These are phyloP conservation scores for Miscanthus lutarioriparius DNA, from an alignment of 176 grass and related monocot genomes.

Conservation along the genomic window DNA sequence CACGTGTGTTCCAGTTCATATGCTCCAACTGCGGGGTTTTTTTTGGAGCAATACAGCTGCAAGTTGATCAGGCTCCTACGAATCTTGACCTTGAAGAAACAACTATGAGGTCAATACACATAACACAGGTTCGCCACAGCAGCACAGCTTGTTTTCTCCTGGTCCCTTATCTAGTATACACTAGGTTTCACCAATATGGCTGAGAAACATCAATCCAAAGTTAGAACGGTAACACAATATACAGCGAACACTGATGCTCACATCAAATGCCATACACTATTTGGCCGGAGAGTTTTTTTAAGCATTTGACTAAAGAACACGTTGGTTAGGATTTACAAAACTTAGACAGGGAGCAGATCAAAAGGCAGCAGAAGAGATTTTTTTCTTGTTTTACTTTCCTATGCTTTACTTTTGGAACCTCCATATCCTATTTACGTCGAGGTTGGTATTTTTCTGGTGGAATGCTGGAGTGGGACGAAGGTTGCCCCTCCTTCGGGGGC, in stretches of 20 bases:
- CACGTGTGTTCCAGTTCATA: neutral
- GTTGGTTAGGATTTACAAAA: conserved; percentile 62
- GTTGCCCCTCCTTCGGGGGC: conserved; percentile 70
- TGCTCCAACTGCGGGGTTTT: neutral
- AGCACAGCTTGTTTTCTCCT: neutral
- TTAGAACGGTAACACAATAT: conserved; percentile 21
- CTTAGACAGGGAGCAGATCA: conserved; percentile 37
- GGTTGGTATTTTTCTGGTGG: conserved; percentile 79
- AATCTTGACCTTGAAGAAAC: neutral
- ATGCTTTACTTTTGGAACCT: conserved; percentile 50
- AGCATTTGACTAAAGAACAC: conserved; percentile 43
- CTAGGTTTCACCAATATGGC: neutral
- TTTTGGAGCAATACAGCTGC: neutral
- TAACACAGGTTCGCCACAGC: neutral
- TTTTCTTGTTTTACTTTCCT: conserved; percentile 52
- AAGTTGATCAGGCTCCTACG: neutral
- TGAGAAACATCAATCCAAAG: neutral
- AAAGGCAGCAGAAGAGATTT: conserved; percentile 35
- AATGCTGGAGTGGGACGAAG: conserved; percentile 73
- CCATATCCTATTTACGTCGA: conserved; percentile 80
- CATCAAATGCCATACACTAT: conserved; percentile 29
- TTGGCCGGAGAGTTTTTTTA: conserved; percentile 11
- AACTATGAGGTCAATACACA: neutral
- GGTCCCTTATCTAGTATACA: neutral
- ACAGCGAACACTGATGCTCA: conserved; percentile 16